A percentile compares a stretch with the other conserved stretches of the same genome.
These are phyloP conservation scores for Pleurotus giganteus DNA, from an alignment of 768 basidiomycete species.

Conservation along the genomic window DNA sequence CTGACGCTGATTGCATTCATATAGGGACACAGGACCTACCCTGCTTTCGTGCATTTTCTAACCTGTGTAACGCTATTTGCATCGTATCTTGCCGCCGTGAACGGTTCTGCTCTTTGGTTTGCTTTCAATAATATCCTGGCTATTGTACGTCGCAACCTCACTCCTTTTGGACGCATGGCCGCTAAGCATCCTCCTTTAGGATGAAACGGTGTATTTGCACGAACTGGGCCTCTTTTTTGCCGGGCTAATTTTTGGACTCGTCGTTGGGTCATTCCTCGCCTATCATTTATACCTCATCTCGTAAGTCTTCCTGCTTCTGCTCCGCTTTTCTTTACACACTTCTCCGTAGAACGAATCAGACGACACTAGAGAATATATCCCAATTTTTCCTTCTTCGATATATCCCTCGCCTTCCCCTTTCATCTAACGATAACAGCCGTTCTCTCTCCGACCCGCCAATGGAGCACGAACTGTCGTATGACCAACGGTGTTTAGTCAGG, in stretches of 20 bases:
- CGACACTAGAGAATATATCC: slow-evolving; percentile 76
- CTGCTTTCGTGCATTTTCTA: slow-evolving; percentile 80
- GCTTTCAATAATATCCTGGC: slow-evolving; percentile 61
- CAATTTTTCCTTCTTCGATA: slow-evolving; percentile 73
- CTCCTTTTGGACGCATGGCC: too few relatives aligned
- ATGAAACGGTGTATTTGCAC: slow-evolving; percentile 67
- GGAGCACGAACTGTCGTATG: slow-evolving; percentile 67
- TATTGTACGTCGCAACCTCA: slow-evolving; percentile 46
- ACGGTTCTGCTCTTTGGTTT: slow-evolving; percentile 53
- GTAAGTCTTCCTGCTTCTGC: slow-evolving; percentile 39
- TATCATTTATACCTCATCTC: slow-evolving; percentile 78
- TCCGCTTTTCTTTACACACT: neutral
- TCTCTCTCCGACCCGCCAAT: slow-evolving; percentile 65
- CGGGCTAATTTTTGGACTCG: slow-evolving; percentile 57
- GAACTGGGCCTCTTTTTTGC: slow-evolving; percentile 62
- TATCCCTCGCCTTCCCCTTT: slow-evolving; percentile 57
- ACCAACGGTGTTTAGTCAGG: slow-evolving; percentile 64
- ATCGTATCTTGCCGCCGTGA: slow-evolving; percentile 55
- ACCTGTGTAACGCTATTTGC: slow-evolving; percentile 60
- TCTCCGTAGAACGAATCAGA: slow-evolving; percentile 70
- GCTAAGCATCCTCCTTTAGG: too few relatives aligned
- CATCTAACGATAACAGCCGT: slow-evolving; percentile 28
- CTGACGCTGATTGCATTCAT: slow-evolving; percentile 4
- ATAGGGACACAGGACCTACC: slow-evolving; percentile 82
- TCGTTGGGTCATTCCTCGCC: slow-evolving; percentile 71